Evolutionary conservation across 192 early-diverging fungal species (phyloP), one percentile per base, ranked within the genome.

Genomic region (Phlyctochytrium planicorne): DNA sequence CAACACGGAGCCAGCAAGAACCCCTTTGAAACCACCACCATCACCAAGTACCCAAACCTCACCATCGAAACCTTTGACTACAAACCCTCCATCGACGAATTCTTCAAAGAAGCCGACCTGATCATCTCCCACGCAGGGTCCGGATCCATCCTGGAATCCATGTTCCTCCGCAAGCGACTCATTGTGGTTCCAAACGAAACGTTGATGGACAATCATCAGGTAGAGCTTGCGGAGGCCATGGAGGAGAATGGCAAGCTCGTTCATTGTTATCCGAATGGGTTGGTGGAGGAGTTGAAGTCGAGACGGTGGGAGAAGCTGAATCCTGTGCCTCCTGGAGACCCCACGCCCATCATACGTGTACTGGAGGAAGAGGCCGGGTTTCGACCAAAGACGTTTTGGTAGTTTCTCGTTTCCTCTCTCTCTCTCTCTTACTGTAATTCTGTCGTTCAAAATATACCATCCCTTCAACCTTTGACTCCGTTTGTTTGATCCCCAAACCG

Each of bases 161-260:
- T 84, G 25, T 47, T 20, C 12, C 74, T 90, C 33, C 79, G 88
- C 30, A 87, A 90, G 55, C 86, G 86, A 35, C 63, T 78, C 17
- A 61, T 92, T 0, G 86, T 93, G 3, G 91, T 96, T 10, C 88
- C 89, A 0, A 98, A 98, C 75, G 72, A 74, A 16, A 68, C 62
- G 34, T 78, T 98, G 24, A 88, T 91, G 90, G 85, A 94, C 68
- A 89, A 94, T 74, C 95, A 98, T 71, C 95, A 98, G 74, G 52
- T 56, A 30, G 93, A 98, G 73, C 81, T 98, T 52, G 93, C 91
- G 1, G 60, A 75, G 3, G 89, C 84, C 20, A 79, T 97, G 59
- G 55, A 57, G 10, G 55, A 57, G 55, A 29, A 20, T 12, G 55
- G 55, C 6, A 20, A 57, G 6, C 55, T 57, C 14, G 55, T 57